Base-by-base conservation (phyloP, 2,329 filamentous ascomycete species). In the Biscogniauxia sp. region DNA sequence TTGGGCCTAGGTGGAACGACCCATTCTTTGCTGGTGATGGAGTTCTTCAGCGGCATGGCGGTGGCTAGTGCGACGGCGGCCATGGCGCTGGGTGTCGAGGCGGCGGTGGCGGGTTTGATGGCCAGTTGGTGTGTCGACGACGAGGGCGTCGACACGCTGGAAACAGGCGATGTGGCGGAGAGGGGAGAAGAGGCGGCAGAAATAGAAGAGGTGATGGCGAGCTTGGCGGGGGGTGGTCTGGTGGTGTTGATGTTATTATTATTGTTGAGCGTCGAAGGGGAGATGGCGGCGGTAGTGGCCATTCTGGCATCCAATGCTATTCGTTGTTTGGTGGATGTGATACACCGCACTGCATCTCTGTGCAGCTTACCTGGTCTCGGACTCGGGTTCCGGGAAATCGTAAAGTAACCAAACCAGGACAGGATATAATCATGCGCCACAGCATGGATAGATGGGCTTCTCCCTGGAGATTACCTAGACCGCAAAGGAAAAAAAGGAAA, bases 1-100 rank as follows among this genome's bases (percentile, higher is more conserved):
- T 93, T 94, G 53, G 91, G 91, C 62, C 91, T 84, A 26, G 91
- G 91, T 23, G 91, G 91, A 52, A 95, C 88, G 23, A 94, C 84
- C 91, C 91, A 95, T 85, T 94, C 90, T 75, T 88, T 93, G 69
- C 85, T 90, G 41, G 91, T 94, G 74, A 93, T 86, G 56, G 82
- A 85, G 56, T 80, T 75, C 71, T 82, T 82, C 55, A 80, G 79
- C 45, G 80, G 58, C 74, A 69, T 13, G 71, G 69, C 51, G 76
- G 70, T 56, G 72, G 80, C 78, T 54, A 76, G 76, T 63, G 81
- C 75, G 67, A 79, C 76, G 57, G 80, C 77, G 8, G 80, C 77
- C 79, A 83, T 82, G 58, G 78, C 75, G 74, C 79, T 79, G 23
- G 63, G 53, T 23, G 64, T 63, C 7, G 57, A 49, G 23, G 61